phyloP scores from a whole-genome alignment of 176 grass and related monocot species.

The Carex scoparia region DNA sequence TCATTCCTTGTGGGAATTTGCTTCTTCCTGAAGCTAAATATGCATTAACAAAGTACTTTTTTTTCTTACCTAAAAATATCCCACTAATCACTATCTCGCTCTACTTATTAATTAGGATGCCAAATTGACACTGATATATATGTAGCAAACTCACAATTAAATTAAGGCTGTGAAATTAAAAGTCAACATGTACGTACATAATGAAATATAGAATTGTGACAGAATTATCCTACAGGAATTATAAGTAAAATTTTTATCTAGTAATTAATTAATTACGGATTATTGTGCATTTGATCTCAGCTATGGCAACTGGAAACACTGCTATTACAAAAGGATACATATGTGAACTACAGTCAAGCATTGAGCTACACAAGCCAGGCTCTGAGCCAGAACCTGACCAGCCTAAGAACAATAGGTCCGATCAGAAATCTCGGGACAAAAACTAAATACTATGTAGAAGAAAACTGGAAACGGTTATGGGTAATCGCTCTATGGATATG shows the following conservation, averaged over 20 bases:
- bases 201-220: neutral
- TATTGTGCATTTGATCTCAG: constrained; percentile 31
- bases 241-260: neutral
- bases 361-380: constrained; percentile 84
- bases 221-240: neutral
- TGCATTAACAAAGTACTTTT: no score
- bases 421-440: constrained; percentile 69
- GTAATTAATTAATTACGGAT: neutral
- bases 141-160: neutral
- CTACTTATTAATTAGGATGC: constrained; percentile 8
- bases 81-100: neutral
- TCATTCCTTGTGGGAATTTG: neutral
- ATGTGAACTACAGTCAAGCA: constrained; percentile 83
- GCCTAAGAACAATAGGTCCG: constrained; percentile 45
- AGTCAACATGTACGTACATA: neutral
- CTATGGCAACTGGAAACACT: constrained; percentile 92
- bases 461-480: constrained; percentile 96
- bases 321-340: constrained; percentile 86
- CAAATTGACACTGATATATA: constrained; percentile 22
- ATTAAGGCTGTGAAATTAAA: no score
- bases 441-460: constrained; percentile 78
- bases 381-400: constrained; percentile 68
- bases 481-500: constrained; percentile 77
- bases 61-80: constrained; percentile 2
- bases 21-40: neutral